These are phyloP conservation scores for Prosopis cineraria DNA, from an alignment of 306 rosid genomes.

Conservation along the genomic window DNA sequence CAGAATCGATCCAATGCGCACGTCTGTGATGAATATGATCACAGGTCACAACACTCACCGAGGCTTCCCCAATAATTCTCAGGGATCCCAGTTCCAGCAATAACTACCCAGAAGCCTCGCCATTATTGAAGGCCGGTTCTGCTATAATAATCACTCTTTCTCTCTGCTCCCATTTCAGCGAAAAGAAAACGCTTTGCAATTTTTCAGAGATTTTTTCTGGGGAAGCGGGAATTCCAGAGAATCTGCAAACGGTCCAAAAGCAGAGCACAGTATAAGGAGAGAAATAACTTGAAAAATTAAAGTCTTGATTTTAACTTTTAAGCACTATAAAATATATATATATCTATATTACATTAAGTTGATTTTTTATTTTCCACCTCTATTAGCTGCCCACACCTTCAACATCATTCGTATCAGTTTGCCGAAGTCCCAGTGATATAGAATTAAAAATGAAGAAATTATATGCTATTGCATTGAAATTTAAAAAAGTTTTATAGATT, in stretches of 20 bases:
- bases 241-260: conserved; percentile 40
- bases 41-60: conserved; percentile 47
- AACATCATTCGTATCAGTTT: too few species aligned
- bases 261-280: not conserved
- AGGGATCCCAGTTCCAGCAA: conserved; percentile 52
- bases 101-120: conserved; percentile 32
- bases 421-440: too few species aligned
- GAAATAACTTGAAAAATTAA: not conserved
- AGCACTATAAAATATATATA: too few species aligned
- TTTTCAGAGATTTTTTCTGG: conserved; percentile 28
- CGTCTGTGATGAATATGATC: conserved; percentile 44
- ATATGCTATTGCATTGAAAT: too few species aligned
- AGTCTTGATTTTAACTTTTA: too few species aligned
- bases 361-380: too few species aligned
- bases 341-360: too few species aligned
- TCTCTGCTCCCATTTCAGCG: conserved; percentile 24
- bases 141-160: too few species aligned
- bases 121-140: conserved; percentile 56
- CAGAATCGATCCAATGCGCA: conserved; percentile 56
- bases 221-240: conserved; percentile 56
- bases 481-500: too few species aligned
- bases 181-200: conserved; percentile 36
- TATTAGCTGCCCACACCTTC: too few species aligned
- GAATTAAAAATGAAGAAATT: too few species aligned
- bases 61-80: conserved; percentile 44